These are phyloP conservation scores for Alternaria ventricosa DNA, from an alignment of 2,329 filamentous ascomycete species.

Conservation along the genomic window DNA sequence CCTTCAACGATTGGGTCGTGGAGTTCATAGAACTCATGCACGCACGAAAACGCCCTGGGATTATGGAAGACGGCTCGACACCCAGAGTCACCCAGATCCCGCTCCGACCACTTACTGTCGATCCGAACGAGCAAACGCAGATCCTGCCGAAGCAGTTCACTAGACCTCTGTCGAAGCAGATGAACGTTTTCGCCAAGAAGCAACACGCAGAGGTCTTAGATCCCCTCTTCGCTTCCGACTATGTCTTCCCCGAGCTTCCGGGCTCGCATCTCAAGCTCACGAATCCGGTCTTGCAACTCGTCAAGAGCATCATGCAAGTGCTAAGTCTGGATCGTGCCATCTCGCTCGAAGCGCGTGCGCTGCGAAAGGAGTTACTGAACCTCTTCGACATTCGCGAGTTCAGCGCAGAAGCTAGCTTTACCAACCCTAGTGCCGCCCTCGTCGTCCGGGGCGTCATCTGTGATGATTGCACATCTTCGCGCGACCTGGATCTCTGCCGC, in stretches of 20 bases:
- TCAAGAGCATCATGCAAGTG: constrained; percentile 92
- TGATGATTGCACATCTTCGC: constrained; percentile 85
- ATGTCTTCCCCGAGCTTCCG: constrained; percentile 81
- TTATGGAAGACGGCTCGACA: constrained; percentile 56
- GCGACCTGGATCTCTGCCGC: constrained; percentile 90
- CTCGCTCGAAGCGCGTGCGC: constrained; percentile 81
- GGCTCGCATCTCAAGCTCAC: constrained; percentile 67
- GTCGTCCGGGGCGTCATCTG: constrained; percentile 80
- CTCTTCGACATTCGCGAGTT: constrained; percentile 97
- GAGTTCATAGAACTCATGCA: constrained; percentile 98
- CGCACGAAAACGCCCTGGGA: constrained; percentile 69
- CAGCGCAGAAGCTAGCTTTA: constrained; percentile 82
- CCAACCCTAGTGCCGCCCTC: constrained; percentile 80
- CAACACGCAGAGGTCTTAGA: constrained; percentile 91
- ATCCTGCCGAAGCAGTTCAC: constrained; percentile 84
- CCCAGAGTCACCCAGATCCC: constrained; percentile 67
- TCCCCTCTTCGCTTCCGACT: constrained; percentile 85
- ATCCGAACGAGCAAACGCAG: constrained; percentile 65
- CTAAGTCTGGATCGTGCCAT: constrained; percentile 90
- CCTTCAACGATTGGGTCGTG: constrained; percentile 91
- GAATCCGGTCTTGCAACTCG: constrained; percentile 86
- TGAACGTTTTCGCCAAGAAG: constrained; percentile 78
- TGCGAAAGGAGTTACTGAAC: constrained; percentile 86
- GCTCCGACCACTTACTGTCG: constrained; percentile 60
- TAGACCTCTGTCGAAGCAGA: constrained; percentile 88